phyloP scores from a whole-genome alignment of 2,329 filamentous ascomycete species.

The Beauveria sp. region DNA sequence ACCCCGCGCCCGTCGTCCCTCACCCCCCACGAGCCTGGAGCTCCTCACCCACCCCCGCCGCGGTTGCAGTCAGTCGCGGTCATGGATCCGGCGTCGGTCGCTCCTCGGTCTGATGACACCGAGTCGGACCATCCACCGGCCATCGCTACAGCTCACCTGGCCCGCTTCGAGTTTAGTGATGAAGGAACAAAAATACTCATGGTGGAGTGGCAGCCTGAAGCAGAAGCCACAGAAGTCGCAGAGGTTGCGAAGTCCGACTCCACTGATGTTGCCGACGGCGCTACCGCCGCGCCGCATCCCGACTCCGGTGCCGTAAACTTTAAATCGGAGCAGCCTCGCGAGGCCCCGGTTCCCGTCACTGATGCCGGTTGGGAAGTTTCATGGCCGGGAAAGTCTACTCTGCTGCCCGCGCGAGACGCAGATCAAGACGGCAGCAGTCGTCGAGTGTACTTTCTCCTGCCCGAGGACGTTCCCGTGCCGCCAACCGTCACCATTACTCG shows the following conservation, averaged over 20 bases:
- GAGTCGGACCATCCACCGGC: slow-evolving; percentile 4
- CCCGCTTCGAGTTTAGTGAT: slow-evolving; percentile 82
- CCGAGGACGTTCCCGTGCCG: slow-evolving; percentile 64
- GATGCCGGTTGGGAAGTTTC: slow-evolving; percentile 61
- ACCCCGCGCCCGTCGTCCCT: background rate
- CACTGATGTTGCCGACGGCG: background rate
- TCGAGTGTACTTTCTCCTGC: slow-evolving; percentile 74
- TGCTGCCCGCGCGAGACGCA: slow-evolving; percentile 51
- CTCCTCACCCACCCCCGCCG: slow-evolving; percentile 2
- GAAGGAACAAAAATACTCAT: slow-evolving; percentile 87
- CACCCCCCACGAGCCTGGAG: slow-evolving; percentile 1
- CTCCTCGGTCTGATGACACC: slow-evolving; percentile 22
- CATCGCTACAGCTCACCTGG: slow-evolving; percentile 30
- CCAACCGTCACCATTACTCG: slow-evolving; percentile 59
- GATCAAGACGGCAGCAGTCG: slow-evolving; percentile 33
- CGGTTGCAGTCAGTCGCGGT: slow-evolving; percentile 12
- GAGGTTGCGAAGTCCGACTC: background rate
- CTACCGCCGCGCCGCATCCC: background rate
- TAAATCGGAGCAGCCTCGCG: slow-evolving; percentile 1
- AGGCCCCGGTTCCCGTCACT: slow-evolving; percentile 13
- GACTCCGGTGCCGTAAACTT: background rate
- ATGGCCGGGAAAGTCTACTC: slow-evolving; percentile 73
- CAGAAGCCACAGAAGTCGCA: background rate
- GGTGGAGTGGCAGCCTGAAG: slow-evolving; percentile 70
- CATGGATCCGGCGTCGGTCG: slow-evolving; percentile 25